A percentile compares a stretch with the other conserved stretches of the same genome.
These are phyloP conservation scores for Debaryomycetaceae sp. DNA, from an alignment of 1,139 yeast genomes.

Conservation along the genomic window DNA sequence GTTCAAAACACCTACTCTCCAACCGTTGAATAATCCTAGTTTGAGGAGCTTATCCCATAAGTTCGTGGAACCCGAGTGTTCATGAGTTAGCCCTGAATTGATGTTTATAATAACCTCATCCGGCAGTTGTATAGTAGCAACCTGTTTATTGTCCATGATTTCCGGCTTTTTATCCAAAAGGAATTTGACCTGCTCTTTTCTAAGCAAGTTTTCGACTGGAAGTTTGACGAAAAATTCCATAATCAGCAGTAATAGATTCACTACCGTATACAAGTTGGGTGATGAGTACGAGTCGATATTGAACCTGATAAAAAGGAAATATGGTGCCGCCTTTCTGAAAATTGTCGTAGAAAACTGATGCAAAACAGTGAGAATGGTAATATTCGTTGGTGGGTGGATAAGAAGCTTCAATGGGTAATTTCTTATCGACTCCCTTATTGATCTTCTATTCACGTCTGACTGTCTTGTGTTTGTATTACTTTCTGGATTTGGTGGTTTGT, in stretches of 20 bases:
- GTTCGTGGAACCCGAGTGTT: conserved; percentile 4
- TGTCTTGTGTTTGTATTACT: background rate
- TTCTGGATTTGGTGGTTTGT: conserved; percentile 12
- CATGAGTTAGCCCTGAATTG: conserved; percentile 23
- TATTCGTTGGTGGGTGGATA: conserved; percentile 52
- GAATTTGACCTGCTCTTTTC: conserved; percentile 78
- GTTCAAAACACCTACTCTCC: conserved; percentile 83
- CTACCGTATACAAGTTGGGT: conserved; percentile 54
- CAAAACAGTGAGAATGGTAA: conserved; percentile 53
- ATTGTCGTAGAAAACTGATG: conserved; percentile 62
- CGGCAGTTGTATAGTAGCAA: conserved; percentile 38
- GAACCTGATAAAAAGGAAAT: conserved; percentile 58
- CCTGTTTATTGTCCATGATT: conserved; percentile 28
- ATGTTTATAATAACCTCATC: conserved; percentile 51
- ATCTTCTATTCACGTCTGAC: conserved; percentile 20
- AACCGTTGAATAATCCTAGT: conserved; percentile 72
- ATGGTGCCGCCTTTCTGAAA: conserved; percentile 71
- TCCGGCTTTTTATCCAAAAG: conserved; percentile 40
- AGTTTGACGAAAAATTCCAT: conserved; percentile 70
- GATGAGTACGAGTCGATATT: conserved; percentile 69
- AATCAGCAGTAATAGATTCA: conserved; percentile 55
- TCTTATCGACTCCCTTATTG: conserved; percentile 38
- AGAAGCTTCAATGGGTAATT: conserved; percentile 39
- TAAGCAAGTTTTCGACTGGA: conserved; percentile 82
- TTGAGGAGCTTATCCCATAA: conserved; percentile 19